Conservation (phyloP, 805 yeast species). For the Isabelozyma gotoi region DNA sequence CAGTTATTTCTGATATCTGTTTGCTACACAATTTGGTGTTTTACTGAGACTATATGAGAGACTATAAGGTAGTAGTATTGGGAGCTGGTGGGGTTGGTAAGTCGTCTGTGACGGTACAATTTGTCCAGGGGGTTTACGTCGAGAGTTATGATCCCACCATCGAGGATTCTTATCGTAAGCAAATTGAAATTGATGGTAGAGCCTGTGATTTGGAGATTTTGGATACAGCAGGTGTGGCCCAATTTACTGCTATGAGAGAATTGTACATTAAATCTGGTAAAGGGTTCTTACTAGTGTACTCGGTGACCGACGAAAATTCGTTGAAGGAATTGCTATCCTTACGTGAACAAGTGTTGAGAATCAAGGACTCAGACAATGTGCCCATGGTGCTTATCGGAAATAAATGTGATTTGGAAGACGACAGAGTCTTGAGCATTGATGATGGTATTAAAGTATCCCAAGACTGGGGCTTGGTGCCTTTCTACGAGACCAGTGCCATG, state of each 20-base stretch:
- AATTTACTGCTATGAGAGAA: constrained; percentile 94
- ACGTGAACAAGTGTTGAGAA: constrained; percentile 79
- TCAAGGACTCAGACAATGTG: constrained; percentile 72
- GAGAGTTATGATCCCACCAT: constrained; percentile 96
- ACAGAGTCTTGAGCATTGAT: constrained; percentile 72
- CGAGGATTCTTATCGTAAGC: constrained; percentile 91
- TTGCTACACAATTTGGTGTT: neutral
- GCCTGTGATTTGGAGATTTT: constrained; percentile 76
- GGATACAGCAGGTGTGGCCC: constrained; percentile 72
- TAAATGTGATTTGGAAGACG: constrained; percentile 79
- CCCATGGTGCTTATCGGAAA: constrained; percentile 93
- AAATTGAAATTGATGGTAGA: constrained; percentile 83
- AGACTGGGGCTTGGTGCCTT: constrained; percentile 87
- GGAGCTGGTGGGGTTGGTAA: constrained; percentile 99
- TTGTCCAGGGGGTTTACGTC: constrained; percentile 84
- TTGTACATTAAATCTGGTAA: constrained; percentile 83
- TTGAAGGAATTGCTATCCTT: constrained; percentile 75
- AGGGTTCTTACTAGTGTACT: constrained; percentile 61
- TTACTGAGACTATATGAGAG: constrained; percentile 43
- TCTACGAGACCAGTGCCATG: constrained; percentile 93
- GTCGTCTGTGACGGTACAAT: constrained; percentile 88
- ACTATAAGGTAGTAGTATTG: constrained; percentile 84
- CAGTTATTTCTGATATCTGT: neutral
- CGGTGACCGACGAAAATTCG: constrained; percentile 63
- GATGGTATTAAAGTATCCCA: constrained; percentile 83